Evolutionary conservation across 331 rosid species (phyloP).

Genomic region (Arachis monticola): DNA sequence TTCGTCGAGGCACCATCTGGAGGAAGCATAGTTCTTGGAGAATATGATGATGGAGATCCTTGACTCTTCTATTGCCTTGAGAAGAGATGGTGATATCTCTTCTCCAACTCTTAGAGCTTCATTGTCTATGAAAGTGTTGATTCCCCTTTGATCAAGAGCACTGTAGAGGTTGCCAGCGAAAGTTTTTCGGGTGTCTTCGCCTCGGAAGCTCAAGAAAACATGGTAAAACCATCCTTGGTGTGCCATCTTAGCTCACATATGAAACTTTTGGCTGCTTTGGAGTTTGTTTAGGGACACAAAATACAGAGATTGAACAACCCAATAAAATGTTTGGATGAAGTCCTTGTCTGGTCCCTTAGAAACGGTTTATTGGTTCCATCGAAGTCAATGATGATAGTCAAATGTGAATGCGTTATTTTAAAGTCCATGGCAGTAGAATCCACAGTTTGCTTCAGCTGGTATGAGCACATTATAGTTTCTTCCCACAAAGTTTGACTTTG

Average conservation of each 20-base stretch:
- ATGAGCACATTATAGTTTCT: neutral
- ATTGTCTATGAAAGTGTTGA: constrained; percentile 46
- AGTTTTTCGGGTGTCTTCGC: constrained; percentile 37
- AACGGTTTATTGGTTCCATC: neutral
- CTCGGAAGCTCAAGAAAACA: constrained; percentile 44
- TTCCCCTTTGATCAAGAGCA: constrained; percentile 42
- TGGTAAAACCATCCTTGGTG: constrained; percentile 31
- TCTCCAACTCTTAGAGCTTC: constrained; percentile 36
- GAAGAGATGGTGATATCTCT: constrained; percentile 42
- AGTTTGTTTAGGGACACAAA: neutral
- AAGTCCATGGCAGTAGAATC: constrained; percentile 11
- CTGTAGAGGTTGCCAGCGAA: constrained; percentile 39
- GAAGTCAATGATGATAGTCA: neutral
- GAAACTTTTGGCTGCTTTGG: neutral
- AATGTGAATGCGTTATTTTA: constrained; percentile 3
- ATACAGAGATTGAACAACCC: neutral
- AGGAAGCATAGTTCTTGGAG: constrained; percentile 39
- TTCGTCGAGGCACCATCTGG: constrained; percentile 42
- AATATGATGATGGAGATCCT: constrained; percentile 41
- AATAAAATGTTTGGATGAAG: neutral
- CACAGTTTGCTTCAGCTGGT: neutral
- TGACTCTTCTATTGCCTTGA: constrained; percentile 41
- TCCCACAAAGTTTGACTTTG: neutral
- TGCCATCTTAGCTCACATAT: constrained; percentile 14
- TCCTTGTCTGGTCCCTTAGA: constrained; percentile 1